Conservation (phyloP, 2,329 filamentous ascomycete genomes). For the Rachicladosporium sp. region DNA sequence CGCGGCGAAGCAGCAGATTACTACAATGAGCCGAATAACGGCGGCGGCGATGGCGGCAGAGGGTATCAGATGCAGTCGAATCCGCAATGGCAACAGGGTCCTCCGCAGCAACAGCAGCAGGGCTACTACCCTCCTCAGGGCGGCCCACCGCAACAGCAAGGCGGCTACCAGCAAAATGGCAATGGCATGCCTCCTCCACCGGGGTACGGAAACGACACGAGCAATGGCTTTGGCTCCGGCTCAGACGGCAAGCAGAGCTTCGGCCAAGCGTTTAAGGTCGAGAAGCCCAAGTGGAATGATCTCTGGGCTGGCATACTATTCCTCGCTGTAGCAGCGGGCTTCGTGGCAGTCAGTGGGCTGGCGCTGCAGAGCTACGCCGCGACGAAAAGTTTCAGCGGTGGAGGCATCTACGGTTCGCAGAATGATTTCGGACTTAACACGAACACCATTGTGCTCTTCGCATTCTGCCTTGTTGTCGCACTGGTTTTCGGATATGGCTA, state of each 20-base stretch:
- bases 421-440: slow-evolving; percentile 62
- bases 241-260: slow-evolving; percentile 45
- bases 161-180: slow-evolving; percentile 7
- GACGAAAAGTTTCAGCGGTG: slow-evolving; percentile 51
- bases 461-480: slow-evolving; percentile 62
- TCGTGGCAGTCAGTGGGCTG: slow-evolving; percentile 62
- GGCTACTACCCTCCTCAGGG: slow-evolving; percentile 7
- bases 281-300: slow-evolving; percentile 81
- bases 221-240: slow-evolving; percentile 14
- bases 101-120: slow-evolving; percentile 20
- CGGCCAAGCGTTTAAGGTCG: slow-evolving; percentile 69
- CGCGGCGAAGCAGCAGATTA: slow-evolving; percentile 26
- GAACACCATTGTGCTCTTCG: slow-evolving; percentile 77
- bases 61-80: slow-evolving; percentile 8
- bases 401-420: slow-evolving; percentile 57
- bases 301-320: slow-evolving; percentile 77
- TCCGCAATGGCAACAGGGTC: slow-evolving; percentile 16
- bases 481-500: slow-evolving; percentile 66
- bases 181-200: slow-evolving; percentile 22
- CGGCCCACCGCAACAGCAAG: slow-evolving; percentile 3
- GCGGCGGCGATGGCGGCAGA: slow-evolving; percentile 9
- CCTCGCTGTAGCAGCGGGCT: slow-evolving; percentile 58
- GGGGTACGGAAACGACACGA: slow-evolving; percentile 18
- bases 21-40: slow-evolving; percentile 20
- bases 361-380: slow-evolving; percentile 61